Evolutionary conservation across 1,139 yeast genomes (phyloP).

Genomic region (Kodamaea alishanica): DNA sequence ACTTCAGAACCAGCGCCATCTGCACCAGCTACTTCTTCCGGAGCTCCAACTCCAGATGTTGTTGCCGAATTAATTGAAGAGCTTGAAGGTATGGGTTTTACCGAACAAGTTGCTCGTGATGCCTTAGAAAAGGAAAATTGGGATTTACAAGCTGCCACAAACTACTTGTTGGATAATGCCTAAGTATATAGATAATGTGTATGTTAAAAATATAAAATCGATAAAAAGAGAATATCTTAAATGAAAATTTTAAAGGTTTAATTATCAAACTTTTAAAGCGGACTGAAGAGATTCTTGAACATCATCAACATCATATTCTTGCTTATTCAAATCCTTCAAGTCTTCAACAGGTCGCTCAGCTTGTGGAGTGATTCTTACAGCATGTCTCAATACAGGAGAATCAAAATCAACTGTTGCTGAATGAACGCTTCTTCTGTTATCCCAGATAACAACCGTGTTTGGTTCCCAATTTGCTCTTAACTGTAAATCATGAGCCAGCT

Average conservation of each 20-base stretch:
- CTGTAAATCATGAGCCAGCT: slow-evolving; percentile 50
- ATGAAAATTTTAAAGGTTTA: too few species aligned
- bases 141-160: slow-evolving; percentile 82
- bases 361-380: slow-evolving; percentile 44
- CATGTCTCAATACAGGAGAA: slow-evolving; percentile 40
- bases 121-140: slow-evolving; percentile 71
- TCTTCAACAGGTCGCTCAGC: slow-evolving; percentile 45
- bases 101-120: slow-evolving; percentile 54
- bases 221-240: background rate
- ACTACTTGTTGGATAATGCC: slow-evolving; percentile 71
- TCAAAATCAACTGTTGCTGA: slow-evolving; percentile 45
- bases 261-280: slow-evolving; percentile 8
- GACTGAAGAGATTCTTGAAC: slow-evolving; percentile 32
- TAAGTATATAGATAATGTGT: slow-evolving; percentile 12
- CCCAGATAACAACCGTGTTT: slow-evolving; percentile 53
- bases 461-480: slow-evolving; percentile 58
- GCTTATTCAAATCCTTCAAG: slow-evolving; percentile 31
- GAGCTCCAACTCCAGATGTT: slow-evolving; percentile 15
- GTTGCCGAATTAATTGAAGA: slow-evolving; percentile 56
- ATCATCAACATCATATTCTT: slow-evolving; percentile 38
- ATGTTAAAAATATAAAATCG: background rate
- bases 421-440: slow-evolving; percentile 42
- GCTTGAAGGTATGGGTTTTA: slow-evolving; percentile 87
- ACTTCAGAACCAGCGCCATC: slow-evolving; percentile 3
- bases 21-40: slow-evolving; percentile 4